phyloP scores from a whole-genome alignment of 305 asterid species.

The Lippia alba region DNA sequence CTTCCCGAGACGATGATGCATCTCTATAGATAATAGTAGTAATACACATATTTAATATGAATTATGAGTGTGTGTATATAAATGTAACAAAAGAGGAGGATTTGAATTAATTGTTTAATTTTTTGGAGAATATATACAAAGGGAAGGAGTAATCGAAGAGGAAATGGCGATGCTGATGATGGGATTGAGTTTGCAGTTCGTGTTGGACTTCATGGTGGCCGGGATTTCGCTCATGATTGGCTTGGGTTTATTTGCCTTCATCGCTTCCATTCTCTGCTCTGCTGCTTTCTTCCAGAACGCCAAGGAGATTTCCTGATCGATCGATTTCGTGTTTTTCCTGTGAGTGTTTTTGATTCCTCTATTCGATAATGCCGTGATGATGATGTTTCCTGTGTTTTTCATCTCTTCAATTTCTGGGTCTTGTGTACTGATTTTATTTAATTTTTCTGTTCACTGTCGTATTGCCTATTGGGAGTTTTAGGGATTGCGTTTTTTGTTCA shows the following conservation, averaged over 20 bases:
- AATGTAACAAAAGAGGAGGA: slow-evolving; percentile 2
- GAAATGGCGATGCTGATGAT: slow-evolving; percentile 45
- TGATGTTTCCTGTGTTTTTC: neutral
- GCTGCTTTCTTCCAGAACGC: slow-evolving; percentile 88
- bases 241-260: slow-evolving; percentile 72
- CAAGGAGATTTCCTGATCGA: slow-evolving; percentile 67
- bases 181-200: slow-evolving; percentile 70
- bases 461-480: neutral
- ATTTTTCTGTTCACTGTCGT: neutral
- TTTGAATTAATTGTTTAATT: slow-evolving; percentile 16
- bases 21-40: neutral
- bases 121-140: neutral
- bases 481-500: neutral
- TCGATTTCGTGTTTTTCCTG: slow-evolving; percentile 8
- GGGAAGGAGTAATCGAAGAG: slow-evolving; percentile 2
- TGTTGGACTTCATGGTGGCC: slow-evolving; percentile 81
- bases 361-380: neutral
- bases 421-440: neutral
- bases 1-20: slow-evolving; percentile 48
- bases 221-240: slow-evolving; percentile 86
- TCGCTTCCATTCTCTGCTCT: slow-evolving; percentile 82
- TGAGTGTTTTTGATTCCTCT: slow-evolving; percentile 4
- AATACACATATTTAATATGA: too few species aligned
- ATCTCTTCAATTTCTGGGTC: slow-evolving; percentile 1
- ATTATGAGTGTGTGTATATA: neutral